These are phyloP conservation scores for Sporobolomyces phaffii DNA, from an alignment of 768 basidiomycete species.

Conservation along the genomic window DNA sequence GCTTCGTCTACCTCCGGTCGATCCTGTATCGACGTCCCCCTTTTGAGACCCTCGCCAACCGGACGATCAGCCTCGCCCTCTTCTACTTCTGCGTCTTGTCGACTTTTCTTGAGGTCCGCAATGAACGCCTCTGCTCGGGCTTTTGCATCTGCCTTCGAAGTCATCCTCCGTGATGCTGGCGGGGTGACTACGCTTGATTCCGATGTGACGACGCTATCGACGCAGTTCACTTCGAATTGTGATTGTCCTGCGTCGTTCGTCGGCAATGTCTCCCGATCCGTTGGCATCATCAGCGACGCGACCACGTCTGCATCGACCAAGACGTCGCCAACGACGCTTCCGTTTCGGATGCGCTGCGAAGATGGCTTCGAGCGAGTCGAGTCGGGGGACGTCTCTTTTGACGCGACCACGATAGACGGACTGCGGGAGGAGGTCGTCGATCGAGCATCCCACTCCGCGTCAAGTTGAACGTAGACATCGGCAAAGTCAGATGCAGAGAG, in stretches of 20 bases:
- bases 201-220: not conserved
- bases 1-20: no score
- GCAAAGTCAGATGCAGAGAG: conserved; percentile 10
- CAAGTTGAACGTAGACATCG: not conserved
- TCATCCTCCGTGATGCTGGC: not conserved
- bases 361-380: not conserved
- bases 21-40: no score
- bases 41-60: no score
- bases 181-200: not conserved
- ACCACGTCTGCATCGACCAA: no score
- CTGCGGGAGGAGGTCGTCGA: not conserved
- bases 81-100: not conserved
- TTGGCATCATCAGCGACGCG: no score
- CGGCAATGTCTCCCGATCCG: no score
- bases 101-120: conserved; percentile 19
- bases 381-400: no score
- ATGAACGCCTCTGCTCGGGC: conserved; percentile 30
- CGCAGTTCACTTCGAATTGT: not conserved
- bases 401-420: no score
- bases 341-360: not conserved
- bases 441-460: not conserved
- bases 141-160: conserved; percentile 19
- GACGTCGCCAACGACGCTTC: conserved; percentile 1
- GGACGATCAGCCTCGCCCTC: not conserved
- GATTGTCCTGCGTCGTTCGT: not conserved